Conservation (phyloP, 192 early-diverging fungal species). For the Pilaira anomala region DNA sequence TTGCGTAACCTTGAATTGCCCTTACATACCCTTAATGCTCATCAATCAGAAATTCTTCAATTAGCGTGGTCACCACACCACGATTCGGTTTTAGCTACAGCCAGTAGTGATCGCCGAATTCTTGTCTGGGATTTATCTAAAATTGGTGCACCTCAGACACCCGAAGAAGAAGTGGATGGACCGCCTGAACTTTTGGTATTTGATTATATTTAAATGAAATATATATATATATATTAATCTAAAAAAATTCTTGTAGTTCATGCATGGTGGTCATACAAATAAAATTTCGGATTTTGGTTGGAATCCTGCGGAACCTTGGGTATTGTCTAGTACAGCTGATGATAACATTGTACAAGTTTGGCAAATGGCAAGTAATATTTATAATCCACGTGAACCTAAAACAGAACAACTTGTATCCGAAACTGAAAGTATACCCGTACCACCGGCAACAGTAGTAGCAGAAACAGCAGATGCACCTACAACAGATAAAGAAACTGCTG, state of each 20-base stretch:
- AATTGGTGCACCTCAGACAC: slow-evolving; percentile 90
- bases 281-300: slow-evolving; percentile 94
- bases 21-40: slow-evolving; percentile 84
- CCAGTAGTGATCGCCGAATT: slow-evolving; percentile 86
- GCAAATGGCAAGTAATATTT: slow-evolving; percentile 73
- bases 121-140: slow-evolving; percentile 93
- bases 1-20: slow-evolving; percentile 84
- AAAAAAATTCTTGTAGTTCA: slow-evolving; percentile 58
- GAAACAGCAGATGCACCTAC: too few relatives aligned
- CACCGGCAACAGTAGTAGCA: background rate
- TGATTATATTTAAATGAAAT: too few relatives aligned
- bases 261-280: slow-evolving; percentile 98
- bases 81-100: slow-evolving; percentile 87
- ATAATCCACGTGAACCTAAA: background rate
- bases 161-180: slow-evolving; percentile 95
- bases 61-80: slow-evolving; percentile 92
- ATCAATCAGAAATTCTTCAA: slow-evolving; percentile 93
- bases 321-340: slow-evolving; percentile 89
- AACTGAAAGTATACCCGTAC: background rate
- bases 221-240: background rate
- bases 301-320: slow-evolving; percentile 95
- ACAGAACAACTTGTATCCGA: too few relatives aligned
- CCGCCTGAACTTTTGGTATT: slow-evolving; percentile 96
- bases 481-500: background rate
- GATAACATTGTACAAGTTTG: slow-evolving; percentile 98